Evolutionary conservation across 352 stramenopile genomes (phyloP), one percentile per base, ranked within the genome.

Genomic region (Pythium coloratum): DNA sequence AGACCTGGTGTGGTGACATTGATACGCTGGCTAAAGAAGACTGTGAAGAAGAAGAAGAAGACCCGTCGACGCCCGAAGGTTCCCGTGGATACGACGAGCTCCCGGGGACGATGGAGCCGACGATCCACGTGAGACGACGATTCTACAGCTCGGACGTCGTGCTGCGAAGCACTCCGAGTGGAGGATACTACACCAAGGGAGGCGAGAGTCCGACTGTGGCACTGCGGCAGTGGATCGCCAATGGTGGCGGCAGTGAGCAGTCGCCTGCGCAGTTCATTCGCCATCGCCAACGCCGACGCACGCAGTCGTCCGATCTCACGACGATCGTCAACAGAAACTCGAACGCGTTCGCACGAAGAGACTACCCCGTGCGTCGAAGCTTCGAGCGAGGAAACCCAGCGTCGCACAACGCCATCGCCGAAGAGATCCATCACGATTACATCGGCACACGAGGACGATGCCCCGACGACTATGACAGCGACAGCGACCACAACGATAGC

Each of bases 131-230:
- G 32, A 76, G 82, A 8, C 73, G 80, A 1, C 70, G 82, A 34
- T 88, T 90, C 64, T 69, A 89, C 62, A 90, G 82, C 67, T 86
- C 78, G 1, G 82, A 90, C 71, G 69, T 88, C 26, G 68, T 83
- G 44, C 59, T 84, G 59, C 69, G 72, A 16, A 40, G 72, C 40
- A 42, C 62, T 18, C 46, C 64, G 40, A 59, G 59, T 30, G 76
- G 62, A 38, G 58, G 73, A 16, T 53, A 67, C 14, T 24, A 62
- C 2, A 62, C 60, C 24, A 50, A 62, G 33, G 56, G 42, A 10
- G n/a, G 40, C 36, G 67, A 77, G 20, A 75, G 58, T 20, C 64
- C 71, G 2, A 69, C 62, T 6, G 36, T 73, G n/a, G 66, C 73
- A 16, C 49, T 76, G 42, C 64, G 71, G 2, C 68, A 71, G 26